Evolutionary conservation across 2,329 filamentous ascomycete genomes (phyloP).

Genomic region (Dactylellina haptotyla): DNA sequence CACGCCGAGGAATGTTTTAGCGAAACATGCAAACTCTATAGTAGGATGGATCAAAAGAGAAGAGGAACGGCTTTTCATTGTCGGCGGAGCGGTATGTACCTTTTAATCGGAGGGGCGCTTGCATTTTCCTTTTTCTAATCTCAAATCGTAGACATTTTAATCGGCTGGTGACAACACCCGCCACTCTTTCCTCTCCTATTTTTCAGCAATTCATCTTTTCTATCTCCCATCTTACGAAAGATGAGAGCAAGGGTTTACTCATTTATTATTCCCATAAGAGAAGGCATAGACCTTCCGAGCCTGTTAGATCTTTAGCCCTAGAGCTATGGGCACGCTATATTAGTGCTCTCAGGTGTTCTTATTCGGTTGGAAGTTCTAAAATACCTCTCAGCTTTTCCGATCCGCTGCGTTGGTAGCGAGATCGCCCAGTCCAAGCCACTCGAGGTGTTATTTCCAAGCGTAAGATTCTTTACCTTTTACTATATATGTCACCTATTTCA

Average conservation of each 20-base stretch:
- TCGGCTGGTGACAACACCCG: conserved; percentile 1
- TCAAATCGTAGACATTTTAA: conserved; percentile 53
- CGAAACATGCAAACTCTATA: conserved; percentile 86
- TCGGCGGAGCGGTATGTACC: conserved; percentile 82
- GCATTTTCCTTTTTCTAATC: conserved; percentile 7
- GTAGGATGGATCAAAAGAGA: conserved; percentile 91
- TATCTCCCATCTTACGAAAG: background rate
- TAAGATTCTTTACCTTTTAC: no score
- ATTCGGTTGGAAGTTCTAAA: no score
- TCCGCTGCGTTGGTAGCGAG: no score
- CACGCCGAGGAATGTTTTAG: conserved; percentile 72
- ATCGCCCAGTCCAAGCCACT: no score
- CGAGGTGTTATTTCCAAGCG: no score
- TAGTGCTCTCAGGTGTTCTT: no score
- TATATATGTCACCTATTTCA: no score
- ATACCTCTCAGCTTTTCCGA: no score
- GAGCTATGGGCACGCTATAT: no score
- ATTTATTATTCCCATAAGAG: no score
- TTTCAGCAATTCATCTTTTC: background rate
- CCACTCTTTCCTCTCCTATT: background rate
- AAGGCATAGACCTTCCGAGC: no score
- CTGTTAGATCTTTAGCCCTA: no score
- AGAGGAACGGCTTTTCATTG: conserved; percentile 94
- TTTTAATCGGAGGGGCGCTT: conserved; percentile 36
- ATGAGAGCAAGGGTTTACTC: background rate